These are phyloP conservation scores for Abrus pulchellus DNA, from an alignment of 306 rosid genomes.

Conservation along the genomic window DNA sequence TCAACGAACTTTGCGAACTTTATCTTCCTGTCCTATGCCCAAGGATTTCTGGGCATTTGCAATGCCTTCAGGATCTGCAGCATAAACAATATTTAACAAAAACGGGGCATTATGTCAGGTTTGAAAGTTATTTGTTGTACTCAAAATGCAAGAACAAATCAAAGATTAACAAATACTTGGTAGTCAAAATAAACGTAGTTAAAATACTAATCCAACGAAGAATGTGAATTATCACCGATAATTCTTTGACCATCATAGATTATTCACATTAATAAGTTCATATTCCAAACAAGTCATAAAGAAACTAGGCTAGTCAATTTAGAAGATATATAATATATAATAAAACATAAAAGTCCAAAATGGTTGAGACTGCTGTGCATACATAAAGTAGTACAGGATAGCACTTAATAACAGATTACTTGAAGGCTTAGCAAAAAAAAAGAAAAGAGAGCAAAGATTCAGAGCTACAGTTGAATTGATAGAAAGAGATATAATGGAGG, in stretches of 20 bases:
- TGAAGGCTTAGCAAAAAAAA: slow-evolving; percentile 3
- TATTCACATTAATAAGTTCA: background rate
- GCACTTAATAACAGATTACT: background rate
- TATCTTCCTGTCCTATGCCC: slow-evolving; percentile 89
- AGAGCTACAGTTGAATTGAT: background rate
- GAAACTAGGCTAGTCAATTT: slow-evolving; percentile 11
- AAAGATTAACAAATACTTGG: slow-evolving; percentile 3
- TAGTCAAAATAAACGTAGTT: slow-evolving; percentile 18
- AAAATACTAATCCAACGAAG: background rate
- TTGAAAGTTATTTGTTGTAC: slow-evolving; percentile 3
- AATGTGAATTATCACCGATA: background rate
- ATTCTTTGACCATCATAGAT: background rate
- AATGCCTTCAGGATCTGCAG: slow-evolving; percentile 95
- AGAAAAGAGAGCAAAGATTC: background rate
- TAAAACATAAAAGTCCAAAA: background rate
- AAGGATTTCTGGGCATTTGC: slow-evolving; percentile 92
- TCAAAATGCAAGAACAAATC: slow-evolving; percentile 24
- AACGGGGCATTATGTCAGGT: slow-evolving; percentile 7
- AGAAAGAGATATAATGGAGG: background rate
- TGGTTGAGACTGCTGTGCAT: background rate
- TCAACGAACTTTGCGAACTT: slow-evolving; percentile 78
- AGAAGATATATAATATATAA: slow-evolving; percentile 9
- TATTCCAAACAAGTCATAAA: slow-evolving; percentile 7
- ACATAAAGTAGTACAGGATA: slow-evolving; percentile 11
- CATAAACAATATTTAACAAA: slow-evolving; percentile 27